A percentile compares a stretch with the other conserved stretches of the same genome.
phyloP scores from a whole-genome alignment of 2,329 filamentous ascomycete genomes.

The Cercospora brassicicola region DNA sequence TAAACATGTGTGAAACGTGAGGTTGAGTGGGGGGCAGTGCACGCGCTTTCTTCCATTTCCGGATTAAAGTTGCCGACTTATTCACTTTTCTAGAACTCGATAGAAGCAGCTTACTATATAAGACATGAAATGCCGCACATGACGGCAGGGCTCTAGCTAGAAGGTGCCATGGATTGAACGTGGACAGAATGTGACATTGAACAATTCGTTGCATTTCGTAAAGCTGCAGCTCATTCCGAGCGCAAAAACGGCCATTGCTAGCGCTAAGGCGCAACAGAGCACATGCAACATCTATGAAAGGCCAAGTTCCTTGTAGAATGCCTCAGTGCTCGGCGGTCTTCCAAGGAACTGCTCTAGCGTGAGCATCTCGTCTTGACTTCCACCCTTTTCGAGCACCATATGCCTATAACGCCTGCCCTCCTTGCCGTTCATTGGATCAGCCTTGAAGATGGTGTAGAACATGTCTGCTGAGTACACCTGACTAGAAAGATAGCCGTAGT shows the following conservation, averaged over 20 bases:
- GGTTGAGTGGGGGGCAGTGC: conserved; percentile 4
- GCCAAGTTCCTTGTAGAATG: conserved; percentile 80
- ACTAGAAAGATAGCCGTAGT: conserved; percentile 68
- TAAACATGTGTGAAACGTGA: background rate
- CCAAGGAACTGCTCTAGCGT: conserved; percentile 77
- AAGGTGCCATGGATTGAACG: background rate
- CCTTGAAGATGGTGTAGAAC: conserved; percentile 78
- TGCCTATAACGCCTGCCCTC: conserved; percentile 75
- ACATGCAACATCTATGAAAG: conserved; percentile 26
- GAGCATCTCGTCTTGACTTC: conserved; percentile 77
- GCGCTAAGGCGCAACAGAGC: background rate
- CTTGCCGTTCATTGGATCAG: conserved; percentile 72
- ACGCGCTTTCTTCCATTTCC: conserved; percentile 8
- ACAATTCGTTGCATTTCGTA: background rate
- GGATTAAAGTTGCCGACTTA: background rate
- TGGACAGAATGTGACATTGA: background rate
- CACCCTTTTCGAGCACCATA: conserved; percentile 74
- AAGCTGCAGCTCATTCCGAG: background rate
- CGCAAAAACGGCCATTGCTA: background rate
- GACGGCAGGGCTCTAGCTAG: background rate
- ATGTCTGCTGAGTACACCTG: conserved; percentile 83
- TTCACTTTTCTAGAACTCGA: conserved; percentile 3
- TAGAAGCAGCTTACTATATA: conserved; percentile 5
- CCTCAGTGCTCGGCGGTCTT: conserved; percentile 71
- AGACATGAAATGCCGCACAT: background rate